These are phyloP conservation scores for Calonectria ilicicola DNA, from an alignment of 2,329 filamentous ascomycete species.

Conservation along the genomic window DNA sequence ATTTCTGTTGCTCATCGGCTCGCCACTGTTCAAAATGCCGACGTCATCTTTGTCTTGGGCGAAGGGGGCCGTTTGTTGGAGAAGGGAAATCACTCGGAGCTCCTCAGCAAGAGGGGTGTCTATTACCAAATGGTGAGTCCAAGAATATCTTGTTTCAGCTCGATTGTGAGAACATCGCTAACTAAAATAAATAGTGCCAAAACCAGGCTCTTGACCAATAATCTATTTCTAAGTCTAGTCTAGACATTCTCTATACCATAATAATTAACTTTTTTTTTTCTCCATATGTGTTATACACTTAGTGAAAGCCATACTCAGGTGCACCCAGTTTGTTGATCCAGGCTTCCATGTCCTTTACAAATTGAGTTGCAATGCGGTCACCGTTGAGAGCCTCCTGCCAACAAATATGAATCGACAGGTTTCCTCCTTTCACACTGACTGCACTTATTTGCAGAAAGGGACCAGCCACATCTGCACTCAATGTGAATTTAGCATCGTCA, in stretches of 20 bases:
- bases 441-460: neutral
- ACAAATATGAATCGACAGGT: neutral
- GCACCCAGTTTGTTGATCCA: neutral
- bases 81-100: conserved; percentile 63
- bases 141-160: neutral
- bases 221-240: neutral
- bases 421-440: neutral
- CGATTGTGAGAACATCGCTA: neutral
- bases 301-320: neutral
- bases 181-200: conserved; percentile 60
- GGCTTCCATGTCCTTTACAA: neutral
- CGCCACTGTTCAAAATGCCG: conserved; percentile 81
- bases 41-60: conserved; percentile 83
- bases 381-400: neutral
- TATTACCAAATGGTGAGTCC: conserved; percentile 69
- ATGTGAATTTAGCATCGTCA: neutral
- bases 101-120: conserved; percentile 63
- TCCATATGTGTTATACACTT: neutral
- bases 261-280: neutral
- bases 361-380: neutral
- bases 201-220: conserved; percentile 69
- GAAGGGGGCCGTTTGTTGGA: conserved; percentile 66
- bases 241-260: neutral
- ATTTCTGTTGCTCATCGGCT: conserved; percentile 83
- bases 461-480: neutral